Percentiles rank a stretch among this genome's conserved stretches.
These are phyloP conservation scores for Aspergillus steynii DNA, from an alignment of 495 filamentous ascomycete species.

Conservation along the genomic window DNA sequence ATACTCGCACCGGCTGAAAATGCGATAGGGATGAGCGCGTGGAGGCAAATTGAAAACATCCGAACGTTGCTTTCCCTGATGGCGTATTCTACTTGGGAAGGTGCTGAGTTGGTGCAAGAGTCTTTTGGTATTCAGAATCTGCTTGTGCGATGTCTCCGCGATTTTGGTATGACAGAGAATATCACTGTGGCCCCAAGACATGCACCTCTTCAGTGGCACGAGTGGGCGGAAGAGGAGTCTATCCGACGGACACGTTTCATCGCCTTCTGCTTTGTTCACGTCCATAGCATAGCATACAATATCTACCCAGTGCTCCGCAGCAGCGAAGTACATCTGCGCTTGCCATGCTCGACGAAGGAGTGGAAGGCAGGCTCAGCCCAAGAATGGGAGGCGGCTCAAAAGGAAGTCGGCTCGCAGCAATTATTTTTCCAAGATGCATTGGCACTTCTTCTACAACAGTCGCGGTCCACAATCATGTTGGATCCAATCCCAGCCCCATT, in stretches of 20 bases:
- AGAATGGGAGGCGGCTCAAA: constrained; percentile 38
- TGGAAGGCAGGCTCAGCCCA: constrained; percentile 35
- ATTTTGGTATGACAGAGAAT: constrained; percentile 33
- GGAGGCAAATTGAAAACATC: constrained; percentile 36
- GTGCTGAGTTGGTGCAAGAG: constrained; percentile 38
- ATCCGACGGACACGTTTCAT: constrained; percentile 40
- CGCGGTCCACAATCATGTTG: constrained; percentile 28
- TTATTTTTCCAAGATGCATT: constrained; percentile 43
- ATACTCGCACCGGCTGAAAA: constrained; percentile 14
- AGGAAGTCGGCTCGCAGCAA: constrained; percentile 33
- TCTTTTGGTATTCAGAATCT: constrained; percentile 35
- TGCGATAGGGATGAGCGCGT: constrained; percentile 17
- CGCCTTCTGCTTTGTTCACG: constrained; percentile 41
- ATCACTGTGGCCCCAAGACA: constrained; percentile 20
- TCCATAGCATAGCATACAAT: constrained; percentile 43
- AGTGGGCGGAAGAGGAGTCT: constrained; percentile 43
- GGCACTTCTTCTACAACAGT: constrained; percentile 36
- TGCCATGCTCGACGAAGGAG: constrained; percentile 41
- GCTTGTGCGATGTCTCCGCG: constrained; percentile 35
- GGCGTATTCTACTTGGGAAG: constrained; percentile 44
- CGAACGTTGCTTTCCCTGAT: constrained; percentile 38
- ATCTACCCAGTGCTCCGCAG: constrained; percentile 40
- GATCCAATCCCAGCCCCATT: constrained; percentile 39
- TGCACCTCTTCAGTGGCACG: constrained; percentile 34
- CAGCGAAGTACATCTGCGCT: constrained; percentile 39